These are phyloP conservation scores for Sapria himalayana DNA, from an alignment of 345 rosid genomes.

Conservation along the genomic window DNA sequence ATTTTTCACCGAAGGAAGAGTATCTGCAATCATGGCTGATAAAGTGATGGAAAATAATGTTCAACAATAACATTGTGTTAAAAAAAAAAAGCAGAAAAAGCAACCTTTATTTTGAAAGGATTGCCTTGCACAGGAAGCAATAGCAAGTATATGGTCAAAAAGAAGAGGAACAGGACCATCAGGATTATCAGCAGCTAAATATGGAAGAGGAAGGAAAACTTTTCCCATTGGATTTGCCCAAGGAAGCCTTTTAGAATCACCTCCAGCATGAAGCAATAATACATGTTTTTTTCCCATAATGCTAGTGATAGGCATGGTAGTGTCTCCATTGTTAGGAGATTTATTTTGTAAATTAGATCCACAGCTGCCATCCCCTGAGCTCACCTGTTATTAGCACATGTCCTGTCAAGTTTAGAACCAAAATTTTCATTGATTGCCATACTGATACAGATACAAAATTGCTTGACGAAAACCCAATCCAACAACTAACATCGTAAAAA, in stretches of 20 bases:
- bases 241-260: conserved; percentile 94
- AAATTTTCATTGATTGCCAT: conserved; percentile 1
- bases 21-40: too few species aligned
- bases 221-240: conserved; percentile 99
- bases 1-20: too few species aligned
- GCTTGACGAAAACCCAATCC: neutral
- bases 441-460: conserved; percentile 2
- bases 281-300: conserved; percentile 52
- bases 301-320: conserved; percentile 16
- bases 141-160: conserved; percentile 90
- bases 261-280: conserved; percentile 94
- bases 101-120: conserved; percentile 57
- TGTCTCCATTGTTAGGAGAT: conserved; percentile 7
- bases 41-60: too few species aligned
- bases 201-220: conserved; percentile 87
- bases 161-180: conserved; percentile 91
- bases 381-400: conserved; percentile 23
- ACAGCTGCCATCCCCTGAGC: conserved; percentile 12
- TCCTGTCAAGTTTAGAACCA: conserved; percentile 10
- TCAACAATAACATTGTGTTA: too few species aligned
- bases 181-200: conserved; percentile 78
- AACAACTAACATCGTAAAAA: neutral
- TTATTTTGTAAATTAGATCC: conserved; percentile 10
- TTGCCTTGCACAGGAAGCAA: conserved; percentile 79
- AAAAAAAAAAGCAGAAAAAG: conserved; percentile 5